phyloP scores from a whole-genome alignment of 345 rosid genomes.

The Citrus australasica region DNA sequence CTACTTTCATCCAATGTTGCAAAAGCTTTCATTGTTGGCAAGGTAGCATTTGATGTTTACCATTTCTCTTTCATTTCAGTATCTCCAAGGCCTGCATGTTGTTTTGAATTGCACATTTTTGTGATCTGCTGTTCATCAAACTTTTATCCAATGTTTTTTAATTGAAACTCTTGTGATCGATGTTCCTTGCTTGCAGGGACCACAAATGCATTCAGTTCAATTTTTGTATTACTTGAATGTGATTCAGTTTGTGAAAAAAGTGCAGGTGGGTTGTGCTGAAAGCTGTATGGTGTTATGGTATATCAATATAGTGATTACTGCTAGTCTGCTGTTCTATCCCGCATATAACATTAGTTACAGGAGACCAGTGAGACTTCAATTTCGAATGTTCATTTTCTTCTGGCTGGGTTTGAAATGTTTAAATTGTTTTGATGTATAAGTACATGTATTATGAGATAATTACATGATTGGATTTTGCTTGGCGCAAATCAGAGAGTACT shows the following conservation, averaged over 20 bases:
- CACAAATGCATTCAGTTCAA: no score
- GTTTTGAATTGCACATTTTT: not conserved
- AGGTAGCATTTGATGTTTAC: not conserved
- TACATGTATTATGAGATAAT: not conserved
- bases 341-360: not conserved
- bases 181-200: no score
- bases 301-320: not conserved
- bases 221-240: no score
- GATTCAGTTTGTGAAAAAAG: no score
- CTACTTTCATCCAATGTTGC: not conserved
- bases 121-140: not conserved
- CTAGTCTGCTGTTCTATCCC: not conserved
- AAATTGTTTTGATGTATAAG: not conserved
- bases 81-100: not conserved
- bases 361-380: not conserved
- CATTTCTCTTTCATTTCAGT: not conserved
- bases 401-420: not conserved
- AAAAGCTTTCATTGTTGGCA: not conserved
- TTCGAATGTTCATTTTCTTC: not conserved
- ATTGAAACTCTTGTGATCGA: no score
- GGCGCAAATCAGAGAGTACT: no score
- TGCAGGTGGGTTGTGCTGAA: not conserved
- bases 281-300: not conserved
- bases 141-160: not conserved
- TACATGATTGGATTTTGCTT: not conserved